Conservation (phyloP, 163 green algal genomes). For the Prototheca wickerhamii region DNA sequence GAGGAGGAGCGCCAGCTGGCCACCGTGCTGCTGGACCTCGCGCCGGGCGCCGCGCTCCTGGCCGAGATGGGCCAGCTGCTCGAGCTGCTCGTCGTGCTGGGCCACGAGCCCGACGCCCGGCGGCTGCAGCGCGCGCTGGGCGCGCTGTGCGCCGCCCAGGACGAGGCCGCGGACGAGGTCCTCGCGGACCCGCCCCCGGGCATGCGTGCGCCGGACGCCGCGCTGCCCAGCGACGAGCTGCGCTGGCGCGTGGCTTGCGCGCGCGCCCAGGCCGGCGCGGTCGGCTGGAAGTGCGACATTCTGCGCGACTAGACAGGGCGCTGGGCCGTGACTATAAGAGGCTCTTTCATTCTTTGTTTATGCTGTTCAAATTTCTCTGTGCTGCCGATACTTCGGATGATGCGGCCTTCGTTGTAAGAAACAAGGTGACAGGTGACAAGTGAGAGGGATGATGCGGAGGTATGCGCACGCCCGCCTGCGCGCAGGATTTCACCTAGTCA, state of each 20-base stretch:
- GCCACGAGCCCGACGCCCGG: conserved; percentile 32
- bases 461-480: no score
- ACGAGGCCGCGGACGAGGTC: conserved; percentile 31
- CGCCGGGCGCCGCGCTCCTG: conserved; percentile 13
- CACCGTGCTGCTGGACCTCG: conserved; percentile 38
- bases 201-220: not conserved
- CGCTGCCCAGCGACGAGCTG: conserved; percentile 11
- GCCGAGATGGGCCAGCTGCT: conserved; percentile 33
- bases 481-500: no score
- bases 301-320: conserved; percentile 7
- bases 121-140: conserved; percentile 38
- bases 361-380: no score
- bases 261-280: conserved; percentile 1
- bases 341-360: no score
- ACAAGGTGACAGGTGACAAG: no score
- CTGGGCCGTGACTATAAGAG: not conserved
- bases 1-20: conserved; percentile 50
- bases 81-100: conserved; percentile 51
- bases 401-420: no score
- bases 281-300: conserved; percentile 50
- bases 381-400: no score
- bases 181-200: conserved; percentile 30
- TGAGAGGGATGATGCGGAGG: no score
- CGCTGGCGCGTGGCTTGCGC: conserved; percentile 6
- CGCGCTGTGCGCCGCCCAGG: conserved; percentile 13